Base-by-base conservation (phyloP, 1,284 basidiomycete genomes). In the Phlebopus sp. region DNA sequence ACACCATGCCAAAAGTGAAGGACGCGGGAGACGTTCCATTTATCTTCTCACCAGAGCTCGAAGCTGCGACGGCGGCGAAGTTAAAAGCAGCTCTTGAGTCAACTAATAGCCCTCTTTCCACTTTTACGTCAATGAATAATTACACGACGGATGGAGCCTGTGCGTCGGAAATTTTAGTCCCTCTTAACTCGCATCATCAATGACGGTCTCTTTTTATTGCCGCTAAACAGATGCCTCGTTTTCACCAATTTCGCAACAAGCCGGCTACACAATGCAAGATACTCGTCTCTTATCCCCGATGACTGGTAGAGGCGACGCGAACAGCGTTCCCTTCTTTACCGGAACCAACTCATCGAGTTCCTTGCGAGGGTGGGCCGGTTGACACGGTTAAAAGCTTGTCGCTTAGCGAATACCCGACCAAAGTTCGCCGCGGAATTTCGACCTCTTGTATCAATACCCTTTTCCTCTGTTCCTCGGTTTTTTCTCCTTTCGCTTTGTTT, bases 21-120 rank as follows among this genome's bases (percentile, higher is more conserved):
- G 62, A 63, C 31, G 64, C 64, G 0, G 62, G 62, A 0, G 62
- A 67, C 30, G 63, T 64, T 4, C 62, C 64, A 0, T 63, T 63
- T n/a, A 62, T 63, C 7, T 64, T 67, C 25, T 67, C 64, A 1
- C 46, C 63, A 1, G 63, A 63, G 17, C 53, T 66, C 3, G 62
- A 65, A 47, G 62, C 63, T 6, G 64, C 44, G 1, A 62, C 62
- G 2, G 59, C 62, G 4, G 62, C 62, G 17, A 63, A 52, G 15
- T 42, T 67, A 8, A 50, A 65, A 30, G 62, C 62, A 0, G 64
- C 41, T 1, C 21, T 63, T 15, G 62, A 64, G 35, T 58, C 44
- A 4, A 34, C 53, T 21, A 31, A 51, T 17, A 18, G 46, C 39
- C 59, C 46, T n/a, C 51, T 56, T 10, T 34, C 62, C 21, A 37